These are phyloP conservation scores for Ilyonectria mors-panacis DNA, from an alignment of 2,329 filamentous ascomycete genomes.

Conservation along the genomic window DNA sequence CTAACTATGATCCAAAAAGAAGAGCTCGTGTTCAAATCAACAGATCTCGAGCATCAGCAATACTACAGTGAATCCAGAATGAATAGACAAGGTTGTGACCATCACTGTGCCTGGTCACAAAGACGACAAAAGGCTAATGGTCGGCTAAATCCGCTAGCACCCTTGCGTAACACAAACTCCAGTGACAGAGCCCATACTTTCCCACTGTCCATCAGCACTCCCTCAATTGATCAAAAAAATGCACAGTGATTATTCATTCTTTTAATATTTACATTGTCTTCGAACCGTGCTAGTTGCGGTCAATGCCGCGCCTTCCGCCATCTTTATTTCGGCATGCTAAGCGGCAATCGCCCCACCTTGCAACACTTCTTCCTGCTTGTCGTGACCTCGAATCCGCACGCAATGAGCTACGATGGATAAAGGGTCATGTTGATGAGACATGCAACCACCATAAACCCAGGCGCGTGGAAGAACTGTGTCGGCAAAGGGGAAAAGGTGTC, in stretches of 20 bases:
- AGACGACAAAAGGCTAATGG: constrained; percentile 46
- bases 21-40: constrained; percentile 25
- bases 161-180: constrained; percentile 1
- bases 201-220: neutral
- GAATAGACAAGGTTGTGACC: constrained; percentile 19
- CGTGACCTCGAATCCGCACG: constrained; percentile 74
- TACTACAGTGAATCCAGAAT: constrained; percentile 31
- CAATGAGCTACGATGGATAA: constrained; percentile 82
- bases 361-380: constrained; percentile 74
- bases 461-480: constrained; percentile 60
- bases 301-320: constrained; percentile 76
- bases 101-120: constrained; percentile 30
- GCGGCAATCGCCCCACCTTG: constrained; percentile 68
- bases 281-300: constrained; percentile 31
- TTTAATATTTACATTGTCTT: neutral
- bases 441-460: constrained; percentile 26
- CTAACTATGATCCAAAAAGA: constrained; percentile 33
- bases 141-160: constrained; percentile 46
- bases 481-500: constrained; percentile 70
- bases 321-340: constrained; percentile 69
- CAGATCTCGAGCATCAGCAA: constrained; percentile 15
- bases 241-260: neutral
- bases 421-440: constrained; percentile 66
- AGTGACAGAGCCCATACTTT: neutral
- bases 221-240: neutral